Evolutionary conservation across 257 asterid genomes (phyloP).

Genomic region (Nemophila menziesii): DNA sequence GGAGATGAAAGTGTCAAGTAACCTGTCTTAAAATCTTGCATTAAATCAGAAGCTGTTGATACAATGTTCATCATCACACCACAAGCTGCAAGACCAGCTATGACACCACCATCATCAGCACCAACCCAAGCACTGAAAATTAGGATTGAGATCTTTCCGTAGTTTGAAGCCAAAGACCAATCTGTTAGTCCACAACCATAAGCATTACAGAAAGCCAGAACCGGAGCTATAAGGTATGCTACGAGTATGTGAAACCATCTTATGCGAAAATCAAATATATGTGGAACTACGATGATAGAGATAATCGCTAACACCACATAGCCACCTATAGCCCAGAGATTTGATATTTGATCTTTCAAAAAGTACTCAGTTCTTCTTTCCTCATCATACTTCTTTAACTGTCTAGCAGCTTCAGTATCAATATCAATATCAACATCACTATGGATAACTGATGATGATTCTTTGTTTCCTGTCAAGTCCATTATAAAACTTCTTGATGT

Average conservation of each 20-base stretch:
- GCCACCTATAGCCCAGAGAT: constrained; percentile 25
- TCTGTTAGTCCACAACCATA: constrained; percentile 68
- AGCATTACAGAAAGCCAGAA: constrained; percentile 63
- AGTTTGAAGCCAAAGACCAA: constrained; percentile 66
- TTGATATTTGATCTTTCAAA: constrained; percentile 50
- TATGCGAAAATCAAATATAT: constrained; percentile 30
- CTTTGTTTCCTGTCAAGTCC: neutral
- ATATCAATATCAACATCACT: neutral
- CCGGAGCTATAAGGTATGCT: constrained; percentile 34
- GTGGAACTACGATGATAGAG: constrained; percentile 25
- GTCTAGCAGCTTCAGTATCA: neutral
- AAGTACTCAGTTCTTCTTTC: constrained; percentile 27
- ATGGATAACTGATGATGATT: neutral
- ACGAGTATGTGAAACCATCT: constrained; percentile 53
- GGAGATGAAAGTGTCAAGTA: constrained; percentile 56
- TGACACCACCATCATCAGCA: constrained; percentile 34
- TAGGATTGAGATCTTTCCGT: constrained; percentile 52
- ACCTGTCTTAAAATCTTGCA: constrained; percentile 68
- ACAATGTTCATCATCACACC: constrained; percentile 72
- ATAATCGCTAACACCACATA: constrained; percentile 26
- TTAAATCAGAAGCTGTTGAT: constrained; percentile 48
- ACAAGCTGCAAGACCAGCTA: constrained; percentile 60
- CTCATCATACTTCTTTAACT: constrained; percentile 19
- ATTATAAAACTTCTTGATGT: constrained; percentile 12
- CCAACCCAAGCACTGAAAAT: constrained; percentile 62